Base-by-base conservation (phyloP, 2,329 filamentous ascomycete species). In the Albifimbria verrucaria region DNA sequence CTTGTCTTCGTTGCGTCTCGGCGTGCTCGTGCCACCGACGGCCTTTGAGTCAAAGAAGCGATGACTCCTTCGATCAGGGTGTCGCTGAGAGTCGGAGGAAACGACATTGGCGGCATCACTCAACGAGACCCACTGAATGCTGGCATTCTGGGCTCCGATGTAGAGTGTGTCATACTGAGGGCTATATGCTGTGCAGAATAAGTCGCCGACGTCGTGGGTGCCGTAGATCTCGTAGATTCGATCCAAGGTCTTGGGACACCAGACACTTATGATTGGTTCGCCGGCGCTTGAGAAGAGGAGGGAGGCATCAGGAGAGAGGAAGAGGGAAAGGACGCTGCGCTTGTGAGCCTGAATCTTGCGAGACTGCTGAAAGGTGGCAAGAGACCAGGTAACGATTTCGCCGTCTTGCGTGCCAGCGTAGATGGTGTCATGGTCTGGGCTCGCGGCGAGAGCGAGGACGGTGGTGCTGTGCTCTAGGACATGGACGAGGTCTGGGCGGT, bases 181-280 rank as follows among this genome's bases (percentile, higher is more conserved):
- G 4, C 92, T 96, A 70, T 96, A 97, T 1, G 88, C 88, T n/a
- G 96, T 87, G 61, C 91, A 96, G 69, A 97, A 97, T 54, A 99
- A 85, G 73, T 99, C 94, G 55, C 94, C 94, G 41, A 96, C 89
- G 62, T 97, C 94, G 71, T 96, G 93, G 48, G 87, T 88, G 57
- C 92, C 95, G 76, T 96, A 96, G 56, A 97, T 89, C 57, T 94
- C 91, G 74, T 92, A 94, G 1, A 94, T 78, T 24, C 89, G 86
- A 52, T 81, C 82, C 68, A 96, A 86, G 6, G 85, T 87, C 43
- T 77, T 79, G 2, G 92, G 89, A 62, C 86, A 88, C 94, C 94
- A 99, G 42, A 96, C 90, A 68, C 96, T 97, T 66, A 97, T 87
- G 54, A 97, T 88, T 2, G 93, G 90, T 66, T 99, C 94, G 60